Evolutionary conservation across 225 moss, liverwort and hornwort genomes (phyloP), one percentile per base, ranked within the genome.

Genomic region (Straminergon stramineum): DNA sequence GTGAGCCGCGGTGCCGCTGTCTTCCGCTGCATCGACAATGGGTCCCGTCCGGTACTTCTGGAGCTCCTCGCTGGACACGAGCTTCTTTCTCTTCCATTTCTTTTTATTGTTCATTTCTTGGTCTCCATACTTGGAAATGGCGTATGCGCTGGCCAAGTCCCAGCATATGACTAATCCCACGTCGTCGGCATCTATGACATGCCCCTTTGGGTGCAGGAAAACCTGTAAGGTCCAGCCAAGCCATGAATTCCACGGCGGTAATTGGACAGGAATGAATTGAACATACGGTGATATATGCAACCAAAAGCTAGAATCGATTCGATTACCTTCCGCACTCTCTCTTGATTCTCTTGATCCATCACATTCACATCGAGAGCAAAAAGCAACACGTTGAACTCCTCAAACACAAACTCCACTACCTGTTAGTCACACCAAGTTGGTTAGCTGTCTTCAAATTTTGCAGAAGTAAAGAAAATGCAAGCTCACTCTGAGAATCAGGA

Each of bases 341-440:
- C 68, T 55, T 91, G 62, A 35, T 68, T 93, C 89, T 91, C 91
- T 76, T 68, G 79, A 41, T 91, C 93, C 48, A 89, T 31, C 58
- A 98, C 91, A 82, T 93, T 82, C 69, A 96, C 94, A 90, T 98
- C 98, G 61, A 98, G 91, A 66, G 92, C 98, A 89, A 98, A 96
- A 39, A 98, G 93, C 65, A 94, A 94, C 71, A 95, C 96, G 48
- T 93, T 94, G 92, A 94, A 98, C 28, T 87, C 90, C 53, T 92
- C 91, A 87, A 95, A 96, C 61, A 97, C 93, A 65, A 96, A 93
- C 85, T 97, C 98, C 89, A 94, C 98, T 91, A 95, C 97, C 98
- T 98, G 94, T 53, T 41, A n/a, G 64, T 87, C 57, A 41, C 89
- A 87, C 32, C 57, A 43, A 52, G 61, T 53, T 62, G n/a, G 63